phyloP scores from a whole-genome alignment of 192 early-diverging fungal genomes.

The Coemansia sp. region DNA sequence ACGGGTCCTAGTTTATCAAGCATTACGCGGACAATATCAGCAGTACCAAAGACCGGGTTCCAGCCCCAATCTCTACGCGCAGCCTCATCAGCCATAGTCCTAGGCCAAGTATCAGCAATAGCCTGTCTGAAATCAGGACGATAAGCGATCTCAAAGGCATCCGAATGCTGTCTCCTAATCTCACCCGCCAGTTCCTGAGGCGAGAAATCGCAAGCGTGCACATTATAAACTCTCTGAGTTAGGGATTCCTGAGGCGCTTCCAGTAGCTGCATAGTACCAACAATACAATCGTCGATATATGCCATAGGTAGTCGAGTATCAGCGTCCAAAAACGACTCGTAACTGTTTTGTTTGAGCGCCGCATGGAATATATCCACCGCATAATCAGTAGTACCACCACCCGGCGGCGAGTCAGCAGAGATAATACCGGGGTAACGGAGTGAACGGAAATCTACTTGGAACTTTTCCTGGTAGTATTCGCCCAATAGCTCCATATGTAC shows the following conservation, averaged over 20 bases:
- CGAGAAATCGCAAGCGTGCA: conserved; percentile 62
- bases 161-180: conserved; percentile 53
- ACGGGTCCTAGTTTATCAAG: conserved; percentile 57
- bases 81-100: conserved; percentile 58
- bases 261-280: conserved; percentile 63
- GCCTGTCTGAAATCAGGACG: conserved; percentile 61
- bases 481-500: conserved; percentile 66
- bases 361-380: conserved; percentile 70
- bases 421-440: conserved; percentile 68
- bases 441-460: conserved; percentile 64
- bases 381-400: conserved; percentile 69
- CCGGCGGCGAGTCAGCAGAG: conserved; percentile 64
- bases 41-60: conserved; percentile 59
- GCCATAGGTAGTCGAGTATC: conserved; percentile 66
- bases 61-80: conserved; percentile 67
- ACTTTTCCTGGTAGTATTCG: conserved; percentile 67
- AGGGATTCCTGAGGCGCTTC: conserved; percentile 52
- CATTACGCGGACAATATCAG: conserved; percentile 64
- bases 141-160: conserved; percentile 60
- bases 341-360: conserved; percentile 58
- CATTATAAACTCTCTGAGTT: conserved; percentile 64
- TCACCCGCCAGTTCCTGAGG: conserved; percentile 57
- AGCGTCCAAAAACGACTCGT: conserved; percentile 60
- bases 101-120: conserved; percentile 68
- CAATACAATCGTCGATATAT: conserved; percentile 65